Percentiles rank a stretch among this genome's conserved stretches.
These are phyloP conservation scores for Jatropha podagrica DNA, from an alignment of 441 rosid species.

Conservation along the genomic window DNA sequence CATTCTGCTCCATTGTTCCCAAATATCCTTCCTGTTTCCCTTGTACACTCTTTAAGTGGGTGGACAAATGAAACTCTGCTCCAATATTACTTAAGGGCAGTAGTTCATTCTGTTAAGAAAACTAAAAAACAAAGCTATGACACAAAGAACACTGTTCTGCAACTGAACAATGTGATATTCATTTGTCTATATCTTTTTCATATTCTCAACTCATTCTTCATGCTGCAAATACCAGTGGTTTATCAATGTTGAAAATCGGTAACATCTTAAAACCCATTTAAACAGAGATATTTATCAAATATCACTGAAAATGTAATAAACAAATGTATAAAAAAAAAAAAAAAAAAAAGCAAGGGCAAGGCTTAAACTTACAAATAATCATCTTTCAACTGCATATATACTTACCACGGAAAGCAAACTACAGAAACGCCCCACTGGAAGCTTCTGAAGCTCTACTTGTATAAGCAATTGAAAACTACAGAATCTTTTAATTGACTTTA, in stretches of 20 bases:
- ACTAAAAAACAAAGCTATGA: neutral
- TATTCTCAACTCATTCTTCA: neutral
- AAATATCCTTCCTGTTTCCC: neutral
- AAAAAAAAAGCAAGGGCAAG: slow-evolving; percentile 1
- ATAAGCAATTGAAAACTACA: slow-evolving; percentile 49
- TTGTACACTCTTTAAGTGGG: neutral
- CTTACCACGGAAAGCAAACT: slow-evolving; percentile 59
- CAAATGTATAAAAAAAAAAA: too few relatives aligned
- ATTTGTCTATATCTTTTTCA: neutral
- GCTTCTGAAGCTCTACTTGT: slow-evolving; percentile 48
- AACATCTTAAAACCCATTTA: neutral
- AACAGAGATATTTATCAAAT: neutral
- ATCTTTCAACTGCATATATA: slow-evolving; percentile 30
- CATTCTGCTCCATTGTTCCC: neutral
- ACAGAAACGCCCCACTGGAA: slow-evolving; percentile 46
- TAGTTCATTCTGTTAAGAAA: neutral
- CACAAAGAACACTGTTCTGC: neutral
- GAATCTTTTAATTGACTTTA: slow-evolving; percentile 43
- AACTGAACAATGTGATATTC: neutral
- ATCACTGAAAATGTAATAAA: neutral
- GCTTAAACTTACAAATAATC: slow-evolving; percentile 10
- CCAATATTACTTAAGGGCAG: neutral
- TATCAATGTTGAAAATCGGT: neutral
- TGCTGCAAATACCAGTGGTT: neutral
- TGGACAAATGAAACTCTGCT: neutral